phyloP scores from a whole-genome alignment of 1,139 yeast genomes.

The Lodderomyces orthopsilosis region DNA sequence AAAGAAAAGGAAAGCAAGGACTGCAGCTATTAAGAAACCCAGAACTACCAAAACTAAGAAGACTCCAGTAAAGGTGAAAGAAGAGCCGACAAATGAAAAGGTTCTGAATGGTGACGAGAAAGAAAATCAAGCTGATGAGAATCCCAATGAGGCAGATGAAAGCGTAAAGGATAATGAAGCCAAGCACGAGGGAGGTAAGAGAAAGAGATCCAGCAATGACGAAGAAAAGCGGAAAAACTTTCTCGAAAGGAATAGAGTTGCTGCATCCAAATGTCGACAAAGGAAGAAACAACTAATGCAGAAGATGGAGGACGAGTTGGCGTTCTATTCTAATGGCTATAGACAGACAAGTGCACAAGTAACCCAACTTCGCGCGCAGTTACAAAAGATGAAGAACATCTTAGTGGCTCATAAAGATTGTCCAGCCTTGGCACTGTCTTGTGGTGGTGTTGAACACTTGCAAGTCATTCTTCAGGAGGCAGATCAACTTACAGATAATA shows the following conservation, averaged over 20 bases:
- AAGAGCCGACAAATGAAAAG: slow-evolving; percentile 9
- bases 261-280: slow-evolving; percentile 94
- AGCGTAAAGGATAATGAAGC: slow-evolving; percentile 34
- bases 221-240: slow-evolving; percentile 74
- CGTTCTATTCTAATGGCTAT: slow-evolving; percentile 69
- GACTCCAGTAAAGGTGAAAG: slow-evolving; percentile 7
- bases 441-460: slow-evolving; percentile 40
- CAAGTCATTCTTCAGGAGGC: slow-evolving; percentile 33
- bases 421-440: slow-evolving; percentile 29
- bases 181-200: slow-evolving; percentile 4
- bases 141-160: slow-evolving; percentile 14
- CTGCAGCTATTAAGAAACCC: background rate
- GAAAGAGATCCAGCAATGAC: slow-evolving; percentile 12
- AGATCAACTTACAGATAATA: slow-evolving; percentile 23
- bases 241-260: slow-evolving; percentile 87
- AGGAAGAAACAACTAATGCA: slow-evolving; percentile 87
- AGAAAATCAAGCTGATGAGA: slow-evolving; percentile 5
- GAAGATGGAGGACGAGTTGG: slow-evolving; percentile 76
- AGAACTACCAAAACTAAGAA: slow-evolving; percentile 11
- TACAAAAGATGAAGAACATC: slow-evolving; percentile 48
- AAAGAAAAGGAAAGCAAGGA: background rate
- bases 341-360: slow-evolving; percentile 63
- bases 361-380: slow-evolving; percentile 54
- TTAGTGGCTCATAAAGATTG: slow-evolving; percentile 40
- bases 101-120: slow-evolving; percentile 15